These are phyloP conservation scores for Phytophthora litchii DNA, from an alignment of 352 stramenopile species.

Conservation along the genomic window DNA sequence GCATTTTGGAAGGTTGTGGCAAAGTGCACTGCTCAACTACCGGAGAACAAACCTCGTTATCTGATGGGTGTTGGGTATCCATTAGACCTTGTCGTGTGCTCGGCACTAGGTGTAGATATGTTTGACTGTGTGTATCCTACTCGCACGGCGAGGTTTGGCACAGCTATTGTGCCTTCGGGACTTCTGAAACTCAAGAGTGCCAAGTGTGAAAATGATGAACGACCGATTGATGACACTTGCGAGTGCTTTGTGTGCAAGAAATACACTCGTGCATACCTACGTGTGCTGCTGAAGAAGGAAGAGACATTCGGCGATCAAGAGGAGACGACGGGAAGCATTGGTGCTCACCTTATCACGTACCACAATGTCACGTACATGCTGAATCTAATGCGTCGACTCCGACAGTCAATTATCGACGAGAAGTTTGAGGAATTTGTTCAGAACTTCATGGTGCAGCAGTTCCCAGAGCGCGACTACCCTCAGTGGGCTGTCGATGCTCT, in stretches of 20 bases:
- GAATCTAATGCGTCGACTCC: conserved; percentile 70
- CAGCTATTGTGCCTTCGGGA: conserved; percentile 84
- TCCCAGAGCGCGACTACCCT: conserved; percentile 56
- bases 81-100: conserved; percentile 97
- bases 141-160: conserved; percentile 95
- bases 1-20: conserved; percentile 96
- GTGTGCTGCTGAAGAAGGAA: conserved; percentile 77
- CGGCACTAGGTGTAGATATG: conserved; percentile 97
- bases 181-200: conserved; percentile 74
- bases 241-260: conserved; percentile 75
- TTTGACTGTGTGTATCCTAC: conserved; percentile 98
- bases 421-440: conserved; percentile 76
- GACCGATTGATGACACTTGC: conserved; percentile 74
- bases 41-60: conserved; percentile 95
- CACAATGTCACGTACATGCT: conserved; percentile 91
- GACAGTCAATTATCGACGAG: conserved; percentile 77
- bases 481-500: conserved; percentile 78
- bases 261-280: conserved; percentile 76
- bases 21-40: conserved; percentile 74
- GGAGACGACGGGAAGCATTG: conserved; percentile 47
- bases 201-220: conserved; percentile 58
- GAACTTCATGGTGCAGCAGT: conserved; percentile 81
- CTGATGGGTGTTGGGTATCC: conserved; percentile 99
- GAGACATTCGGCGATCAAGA: conserved; percentile 39
- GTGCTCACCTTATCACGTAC: conserved; percentile 73